Base-by-base conservation (phyloP, 108 stramenopile species). In the Cylindrotheca closterium region DNA sequence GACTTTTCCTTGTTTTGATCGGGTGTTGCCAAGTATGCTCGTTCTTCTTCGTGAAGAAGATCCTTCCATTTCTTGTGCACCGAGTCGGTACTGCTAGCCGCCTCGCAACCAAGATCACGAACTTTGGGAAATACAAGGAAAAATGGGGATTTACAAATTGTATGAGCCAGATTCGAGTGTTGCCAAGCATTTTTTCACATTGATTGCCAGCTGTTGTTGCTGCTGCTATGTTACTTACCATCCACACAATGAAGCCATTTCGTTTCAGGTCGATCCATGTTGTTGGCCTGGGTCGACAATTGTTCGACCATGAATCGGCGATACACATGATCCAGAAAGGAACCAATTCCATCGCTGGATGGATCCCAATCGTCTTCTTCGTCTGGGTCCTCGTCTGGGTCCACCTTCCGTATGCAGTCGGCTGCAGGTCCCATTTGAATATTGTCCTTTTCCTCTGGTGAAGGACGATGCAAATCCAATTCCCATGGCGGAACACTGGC, bases 401-500 rank as follows among this genome's bases (percentile, higher is more conserved):
- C 30, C 24, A 68, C 27, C 56, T 67, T 68, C 1, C 77, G 71
- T 19, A 73, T 57, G 47, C 77, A 78, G 0, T 78, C 71, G 4
- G 77, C 58, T 0, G 77, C 77, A 33, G 51, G 52, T 42, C 34
- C 28, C 23, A 49, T 21, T 26, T 56, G 61, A 25, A 77, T 28
- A 2, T 64, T 25, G 45, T 31, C 23, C 8, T 27, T 46, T n/a
- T n/a, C n/a, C 2, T 22, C 29, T 0, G 53, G 23, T 31, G 24
- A 0, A 4, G 68, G 68, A 31, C 71, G 65, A 46, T 71, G 67
- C 31, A 78, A 30, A 34, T 78, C 77, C 17, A 78, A 54, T 54
- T 78, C 77, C 71, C 75, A 77, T 3, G 75, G 75, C 25, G 70
- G 70, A n/a, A 77, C 65, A 24, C 56, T 47, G 12, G 70, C 63